Percentiles rank a stretch among this genome's conserved stretches.
These are phyloP conservation scores for Epichloe bromicola DNA, from an alignment of 2,329 filamentous ascomycete genomes.

Conservation along the genomic window DNA sequence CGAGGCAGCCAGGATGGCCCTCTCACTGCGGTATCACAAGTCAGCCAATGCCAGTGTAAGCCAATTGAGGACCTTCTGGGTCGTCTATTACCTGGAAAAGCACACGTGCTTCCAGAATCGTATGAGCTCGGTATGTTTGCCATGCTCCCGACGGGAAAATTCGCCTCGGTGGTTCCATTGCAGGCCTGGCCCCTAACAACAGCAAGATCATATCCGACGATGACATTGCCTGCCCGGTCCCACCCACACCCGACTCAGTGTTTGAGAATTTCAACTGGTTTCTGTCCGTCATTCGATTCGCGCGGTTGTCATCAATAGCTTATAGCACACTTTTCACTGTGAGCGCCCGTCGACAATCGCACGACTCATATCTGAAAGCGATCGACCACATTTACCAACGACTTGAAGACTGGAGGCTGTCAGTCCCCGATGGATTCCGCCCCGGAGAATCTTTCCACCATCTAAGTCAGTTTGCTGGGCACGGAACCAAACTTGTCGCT, in stretches of 20 bases:
- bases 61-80: conserved; percentile 22
- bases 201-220: conserved; percentile 21
- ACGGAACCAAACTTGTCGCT: conserved; percentile 10
- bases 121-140: conserved; percentile 18
- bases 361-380: conserved; percentile 6
- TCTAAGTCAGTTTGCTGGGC: conserved; percentile 7
- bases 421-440: conserved; percentile 17
- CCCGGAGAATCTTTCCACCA: conserved; percentile 12
- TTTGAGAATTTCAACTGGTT: conserved; percentile 24
- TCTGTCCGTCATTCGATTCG: conserved; percentile 16
- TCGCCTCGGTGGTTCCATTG: not conserved
- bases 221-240: conserved; percentile 24
- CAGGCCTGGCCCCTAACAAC: not conserved
- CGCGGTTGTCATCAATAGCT: conserved; percentile 19
- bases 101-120: conserved; percentile 17
- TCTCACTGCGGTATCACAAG: conserved; percentile 18
- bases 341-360: conserved; percentile 15
- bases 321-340: conserved; percentile 23
- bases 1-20: conserved; percentile 22
- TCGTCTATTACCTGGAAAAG: conserved; percentile 27
- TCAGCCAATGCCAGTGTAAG: conserved; percentile 7
- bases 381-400: conserved; percentile 14
- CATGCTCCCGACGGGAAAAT: not conserved
- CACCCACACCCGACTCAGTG: conserved; percentile 17
- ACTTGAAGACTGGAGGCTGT: conserved; percentile 19